Base-by-base conservation (phyloP, 2,329 filamentous ascomycete species). In the Colletotrichum godetiae region DNA sequence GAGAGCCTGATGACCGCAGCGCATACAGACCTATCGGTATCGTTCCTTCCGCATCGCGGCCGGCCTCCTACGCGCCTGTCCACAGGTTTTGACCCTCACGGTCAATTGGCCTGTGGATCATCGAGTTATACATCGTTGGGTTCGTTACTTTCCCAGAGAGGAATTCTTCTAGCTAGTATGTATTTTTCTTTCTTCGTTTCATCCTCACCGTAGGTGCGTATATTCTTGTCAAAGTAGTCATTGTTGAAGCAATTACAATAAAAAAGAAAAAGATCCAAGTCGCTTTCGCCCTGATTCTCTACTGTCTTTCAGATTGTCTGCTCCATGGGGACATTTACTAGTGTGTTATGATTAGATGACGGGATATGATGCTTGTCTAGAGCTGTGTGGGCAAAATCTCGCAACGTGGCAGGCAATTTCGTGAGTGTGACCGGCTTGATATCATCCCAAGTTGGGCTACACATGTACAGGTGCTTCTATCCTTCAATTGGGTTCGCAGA, bases 1-100 rank as follows among this genome's bases (percentile, higher is more conserved):
- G 77, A 73, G 77, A 77, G 59, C 67, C 53, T 66, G 70, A 74
- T 74, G 63, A 74, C 72, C 55, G 72, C 72, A 72, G 63, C 62
- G 63, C 63, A 52, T 72, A 73, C 68, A 74, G 72, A 74, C 42
- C 62, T 22, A 22, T 63, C 42, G 68, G 31, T 24, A 49, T 46
- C 62, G 35, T 24, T 52, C 46, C 24, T 11, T 49, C 22, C 33
- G 22, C 55, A 35, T 31, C 49, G 56, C 46, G n/a, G 62, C 68
- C 49, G 37, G 37, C 37, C 56, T 58, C 46, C 22, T 46, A 15
- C 15, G 46, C 33, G 12, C 31, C 24, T 11, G 52, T 22, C 63
- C n/a, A 22, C 55, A 59, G 5, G 10, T 42, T 24, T 35, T 35
- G 31, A 22, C 37, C 35, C 27, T 13, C 33, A 19, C 15, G 53